These are phyloP conservation scores for Camillea tinctor DNA, from an alignment of 2,329 filamentous ascomycete genomes.

Conservation along the genomic window DNA sequence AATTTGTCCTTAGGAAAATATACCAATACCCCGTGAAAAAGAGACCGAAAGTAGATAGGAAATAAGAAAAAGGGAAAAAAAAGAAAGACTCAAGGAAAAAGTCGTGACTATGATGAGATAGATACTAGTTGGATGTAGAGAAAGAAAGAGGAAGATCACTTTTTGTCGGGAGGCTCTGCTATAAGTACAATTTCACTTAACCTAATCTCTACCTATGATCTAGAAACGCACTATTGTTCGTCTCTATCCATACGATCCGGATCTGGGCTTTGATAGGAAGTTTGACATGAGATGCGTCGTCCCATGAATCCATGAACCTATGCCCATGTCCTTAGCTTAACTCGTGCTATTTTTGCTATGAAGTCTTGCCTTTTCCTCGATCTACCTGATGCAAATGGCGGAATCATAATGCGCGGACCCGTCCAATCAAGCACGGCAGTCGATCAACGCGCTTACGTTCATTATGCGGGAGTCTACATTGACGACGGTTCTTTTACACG, in stretches of 20 bases:
- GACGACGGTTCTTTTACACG: background rate
- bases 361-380: slow-evolving; percentile 9
- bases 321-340: slow-evolving; percentile 4
- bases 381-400: slow-evolving; percentile 22
- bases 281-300: slow-evolving; percentile 2
- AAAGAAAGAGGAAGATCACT: slow-evolving; percentile 9
- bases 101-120: slow-evolving; percentile 15
- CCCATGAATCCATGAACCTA: background rate
- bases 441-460: slow-evolving; percentile 12
- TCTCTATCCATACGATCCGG: background rate
- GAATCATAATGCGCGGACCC: slow-evolving; percentile 29
- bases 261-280: background rate
- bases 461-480: slow-evolving; percentile 5
- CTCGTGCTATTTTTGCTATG: slow-evolving; percentile 21
- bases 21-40: slow-evolving; percentile 10
- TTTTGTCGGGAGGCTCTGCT: slow-evolving; percentile 5
- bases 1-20: slow-evolving; percentile 11
- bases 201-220: background rate
- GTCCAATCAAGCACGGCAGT: slow-evolving; percentile 24
- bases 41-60: slow-evolving; percentile 24
- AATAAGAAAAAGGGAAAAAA: slow-evolving; percentile 27
- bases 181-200: slow-evolving; percentile 24
- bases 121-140: slow-evolving; percentile 20
- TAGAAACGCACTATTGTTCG: background rate
- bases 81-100: slow-evolving; percentile 31